Percentiles rank a stretch among this genome's conserved stretches.
These are phyloP conservation scores for Akanthomyces lecanii DNA, from an alignment of 2,329 filamentous ascomycete genomes.

Conservation along the genomic window DNA sequence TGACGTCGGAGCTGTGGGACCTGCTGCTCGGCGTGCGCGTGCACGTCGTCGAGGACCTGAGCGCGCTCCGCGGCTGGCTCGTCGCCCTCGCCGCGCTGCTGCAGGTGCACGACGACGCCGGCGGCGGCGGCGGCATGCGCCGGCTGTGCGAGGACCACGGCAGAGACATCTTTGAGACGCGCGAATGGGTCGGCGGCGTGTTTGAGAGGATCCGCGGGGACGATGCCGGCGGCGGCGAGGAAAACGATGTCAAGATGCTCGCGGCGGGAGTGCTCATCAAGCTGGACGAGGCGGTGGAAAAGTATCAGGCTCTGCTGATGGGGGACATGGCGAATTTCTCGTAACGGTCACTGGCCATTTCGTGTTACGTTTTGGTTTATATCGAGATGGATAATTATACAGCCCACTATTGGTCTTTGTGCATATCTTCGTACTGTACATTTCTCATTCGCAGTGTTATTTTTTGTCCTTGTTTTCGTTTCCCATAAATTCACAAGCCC, in stretches of 20 bases:
- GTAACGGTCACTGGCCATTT: not conserved
- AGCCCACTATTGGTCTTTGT: not conserved
- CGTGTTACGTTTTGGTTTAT: not conserved
- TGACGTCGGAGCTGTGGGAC: slow-evolving; percentile 81
- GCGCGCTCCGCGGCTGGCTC: slow-evolving; percentile 69
- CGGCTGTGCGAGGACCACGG: slow-evolving; percentile 70
- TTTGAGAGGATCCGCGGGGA: slow-evolving; percentile 59
- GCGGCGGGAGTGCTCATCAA: slow-evolving; percentile 75
- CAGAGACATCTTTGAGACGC: slow-evolving; percentile 75
- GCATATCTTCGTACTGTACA: not conserved
- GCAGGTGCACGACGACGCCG: slow-evolving; percentile 67
- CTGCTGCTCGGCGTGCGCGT: slow-evolving; percentile 69
- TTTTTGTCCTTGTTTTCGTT: not conserved
- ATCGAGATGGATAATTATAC: not conserved
- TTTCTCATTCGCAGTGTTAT: not conserved
- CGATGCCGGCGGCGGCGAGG: slow-evolving; percentile 53
- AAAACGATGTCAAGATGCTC: slow-evolving; percentile 73
- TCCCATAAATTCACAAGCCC: not conserved
- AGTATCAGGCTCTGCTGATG: slow-evolving; percentile 71
- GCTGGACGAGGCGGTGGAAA: slow-evolving; percentile 75
- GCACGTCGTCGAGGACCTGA: slow-evolving; percentile 55
- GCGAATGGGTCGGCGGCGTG: slow-evolving; percentile 76
- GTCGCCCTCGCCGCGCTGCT: slow-evolving; percentile 76
- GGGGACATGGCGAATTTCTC: slow-evolving; percentile 56
- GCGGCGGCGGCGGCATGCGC: slow-evolving; percentile 53